phyloP scores from a whole-genome alignment of 345 rosid genomes.

The Arabidopsis suecica region DNA sequence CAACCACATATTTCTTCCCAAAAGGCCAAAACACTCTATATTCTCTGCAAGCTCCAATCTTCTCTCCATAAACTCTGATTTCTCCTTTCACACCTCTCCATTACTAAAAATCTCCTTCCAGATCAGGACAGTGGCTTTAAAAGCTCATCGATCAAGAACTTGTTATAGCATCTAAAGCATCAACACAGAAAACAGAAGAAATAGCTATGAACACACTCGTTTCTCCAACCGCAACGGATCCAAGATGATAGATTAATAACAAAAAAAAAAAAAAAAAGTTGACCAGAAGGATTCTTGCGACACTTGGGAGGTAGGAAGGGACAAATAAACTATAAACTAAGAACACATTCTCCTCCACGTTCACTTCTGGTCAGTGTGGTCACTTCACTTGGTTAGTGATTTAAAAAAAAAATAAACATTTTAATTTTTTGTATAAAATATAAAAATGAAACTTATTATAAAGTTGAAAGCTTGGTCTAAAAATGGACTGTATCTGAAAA shows the following conservation, averaged over 20 bases:
- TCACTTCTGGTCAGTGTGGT: neutral
- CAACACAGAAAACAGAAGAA: neutral
- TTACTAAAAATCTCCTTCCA: too few relatives aligned
- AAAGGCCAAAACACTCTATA: too few relatives aligned
- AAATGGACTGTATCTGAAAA: constrained; percentile 33
- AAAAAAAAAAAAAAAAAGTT: neutral
- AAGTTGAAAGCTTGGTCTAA: constrained; percentile 25
- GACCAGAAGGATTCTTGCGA: constrained; percentile 1
- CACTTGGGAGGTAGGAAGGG: constrained; percentile 13
- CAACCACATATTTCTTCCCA: too few relatives aligned
- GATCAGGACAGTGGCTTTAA: too few relatives aligned
- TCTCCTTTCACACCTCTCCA: too few relatives aligned
- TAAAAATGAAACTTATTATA: neutral
- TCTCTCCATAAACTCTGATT: too few relatives aligned
- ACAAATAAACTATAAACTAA: too few relatives aligned
- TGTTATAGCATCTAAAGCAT: too few relatives aligned
- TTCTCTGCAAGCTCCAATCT: too few relatives aligned
- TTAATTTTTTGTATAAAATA: neutral
- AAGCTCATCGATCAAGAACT: too few relatives aligned
- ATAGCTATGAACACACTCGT: neutral
- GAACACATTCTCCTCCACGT: constrained; percentile 30
- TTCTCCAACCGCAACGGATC: neutral
- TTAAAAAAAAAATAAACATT: neutral
- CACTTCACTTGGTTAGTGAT: constrained; percentile 25
- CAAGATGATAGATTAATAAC: neutral